Base-by-base conservation (phyloP, 257 asterid species). In the Henckelia pumila region DNA sequence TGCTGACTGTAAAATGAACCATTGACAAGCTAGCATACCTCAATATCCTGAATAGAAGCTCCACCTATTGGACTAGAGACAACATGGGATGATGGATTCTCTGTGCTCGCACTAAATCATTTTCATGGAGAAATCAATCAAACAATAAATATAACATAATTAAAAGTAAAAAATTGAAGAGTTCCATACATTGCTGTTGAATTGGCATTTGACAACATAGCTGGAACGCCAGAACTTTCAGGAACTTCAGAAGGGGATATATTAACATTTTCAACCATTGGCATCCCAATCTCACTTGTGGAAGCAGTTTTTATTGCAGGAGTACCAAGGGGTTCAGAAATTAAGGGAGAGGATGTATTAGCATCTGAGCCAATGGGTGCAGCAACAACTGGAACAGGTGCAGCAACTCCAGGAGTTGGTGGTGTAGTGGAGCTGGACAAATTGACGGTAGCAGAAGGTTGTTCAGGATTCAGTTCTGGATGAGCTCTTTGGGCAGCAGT, bases 11-110 rank as follows among this genome's bases (percentile, higher is more conserved):
- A 76, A 67, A 61, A 69, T 66, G 35, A 61, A 63, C 59, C 29
- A 50, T 55, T 14, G 35, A 59, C 67, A 66, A 74, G 47, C 44
- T 29, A 66, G 35, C 9, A 58, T 82, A 90, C 99, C 97, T 85
- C 97, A 59, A 66, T 71, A 71, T 85, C 95, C 78, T 76, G 85
- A 50, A 80, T 17, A 49, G 87, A 85, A 75, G 93, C 82, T 80
- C 81, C 92, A 67, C 64, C 86, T 19, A 53, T 70, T 59, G 97
- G 77, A 73, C 79, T 79, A 47, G 30, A 69, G 49, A 77, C 80
- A 74, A 44, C 78, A 63, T 70, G 82, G 56, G 85, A 70, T 44
- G 91, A 73, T 64, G 61, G 71, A 76, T 65, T 83, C 62, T 80
- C 92, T 63, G 25, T 5, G 74, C 76, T 73, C 69, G 71, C 76